Conservation (phyloP, 2,329 filamentous ascomycete species). For the Ophiosphaerella herpotricha region DNA sequence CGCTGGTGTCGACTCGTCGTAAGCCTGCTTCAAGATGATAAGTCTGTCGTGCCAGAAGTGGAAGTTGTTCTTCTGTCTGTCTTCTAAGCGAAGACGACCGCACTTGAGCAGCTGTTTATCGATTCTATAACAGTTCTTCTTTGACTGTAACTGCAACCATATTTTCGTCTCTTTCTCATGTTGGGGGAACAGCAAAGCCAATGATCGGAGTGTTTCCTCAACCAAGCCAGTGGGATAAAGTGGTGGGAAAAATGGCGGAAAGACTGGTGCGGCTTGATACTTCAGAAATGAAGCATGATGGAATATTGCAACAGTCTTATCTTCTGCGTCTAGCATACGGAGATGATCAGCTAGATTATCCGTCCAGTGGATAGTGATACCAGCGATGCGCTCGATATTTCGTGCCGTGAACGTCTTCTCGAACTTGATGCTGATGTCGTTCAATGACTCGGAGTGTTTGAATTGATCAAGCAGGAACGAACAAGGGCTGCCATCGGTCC, state of each 20-base stretch:
- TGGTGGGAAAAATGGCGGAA: no score
- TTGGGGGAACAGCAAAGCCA: conserved; percentile 15
- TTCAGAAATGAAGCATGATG: conserved; percentile 47
- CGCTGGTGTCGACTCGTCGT: conserved; percentile 34
- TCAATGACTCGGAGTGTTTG: conserved; percentile 2
- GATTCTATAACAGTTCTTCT: not conserved
- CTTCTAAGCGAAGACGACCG: conserved; percentile 32
- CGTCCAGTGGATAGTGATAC: conserved; percentile 48
- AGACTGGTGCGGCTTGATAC: not conserved
- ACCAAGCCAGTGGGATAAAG: not conserved
- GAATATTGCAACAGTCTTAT: conserved; percentile 45
- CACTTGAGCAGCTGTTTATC: conserved; percentile 18
- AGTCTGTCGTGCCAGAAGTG: conserved; percentile 51
- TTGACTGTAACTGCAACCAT: not conserved
- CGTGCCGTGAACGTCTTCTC: conserved; percentile 19
- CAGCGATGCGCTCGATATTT: conserved; percentile 40
- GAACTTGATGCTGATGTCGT: conserved; percentile 4
- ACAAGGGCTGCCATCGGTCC: conserved; percentile 1
- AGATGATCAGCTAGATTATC: conserved; percentile 49
- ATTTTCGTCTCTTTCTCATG: not conserved
- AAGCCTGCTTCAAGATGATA: conserved; percentile 43
- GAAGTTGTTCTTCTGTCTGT: conserved; percentile 35
- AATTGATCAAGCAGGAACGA: not conserved
- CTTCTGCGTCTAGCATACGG: conserved; percentile 46
- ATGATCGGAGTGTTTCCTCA: conserved; percentile 15